Percentiles rank a stretch among this genome's conserved stretches.
These are phyloP conservation scores for Lepidium didymum DNA, from an alignment of 345 rosid species.

Conservation along the genomic window DNA sequence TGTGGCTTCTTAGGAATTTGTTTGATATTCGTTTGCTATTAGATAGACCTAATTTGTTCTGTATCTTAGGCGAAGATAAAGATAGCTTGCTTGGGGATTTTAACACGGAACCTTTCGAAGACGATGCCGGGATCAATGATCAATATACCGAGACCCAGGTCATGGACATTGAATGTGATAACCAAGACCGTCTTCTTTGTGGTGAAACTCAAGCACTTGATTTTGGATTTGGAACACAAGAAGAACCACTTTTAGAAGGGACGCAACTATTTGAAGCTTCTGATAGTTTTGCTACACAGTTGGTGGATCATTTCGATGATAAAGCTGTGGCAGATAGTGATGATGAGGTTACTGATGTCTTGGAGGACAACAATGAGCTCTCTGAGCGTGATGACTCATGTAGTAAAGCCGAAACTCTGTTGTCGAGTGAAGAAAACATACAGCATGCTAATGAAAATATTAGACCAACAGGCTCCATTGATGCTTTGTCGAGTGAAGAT, in stretches of 20 bases:
- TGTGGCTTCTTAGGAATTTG: background rate
- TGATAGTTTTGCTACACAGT: constrained; percentile 30
- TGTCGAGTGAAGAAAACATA: constrained; percentile 18
- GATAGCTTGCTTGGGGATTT: constrained; percentile 1
- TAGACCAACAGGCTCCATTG: constrained; percentile 8
- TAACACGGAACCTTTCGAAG: constrained; percentile 23
- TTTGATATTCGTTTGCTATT: background rate
- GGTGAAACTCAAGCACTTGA: constrained; percentile 35
- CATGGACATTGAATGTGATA: constrained; percentile 19
- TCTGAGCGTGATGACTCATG: constrained; percentile 28
- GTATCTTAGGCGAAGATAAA: constrained; percentile 16
- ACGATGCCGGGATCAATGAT: constrained; percentile 12
- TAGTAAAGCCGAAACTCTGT: constrained; percentile 15
- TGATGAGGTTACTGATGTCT: constrained; percentile 49
- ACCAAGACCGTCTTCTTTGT: constrained; percentile 26
- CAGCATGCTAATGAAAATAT: constrained; percentile 8
- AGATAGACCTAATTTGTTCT: background rate
- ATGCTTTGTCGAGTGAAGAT: constrained; percentile 15
- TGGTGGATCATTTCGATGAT: constrained; percentile 15
- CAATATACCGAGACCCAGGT: constrained; percentile 33
- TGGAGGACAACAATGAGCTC: constrained; percentile 31
- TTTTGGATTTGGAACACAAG: constrained; percentile 26
- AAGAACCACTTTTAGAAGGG: constrained; percentile 14
- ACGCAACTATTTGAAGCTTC: constrained; percentile 5
- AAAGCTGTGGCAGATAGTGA: constrained; percentile 30